Conservation (phyloP, 768 basidiomycete genomes). For the Xerocomellus intermedius region DNA sequence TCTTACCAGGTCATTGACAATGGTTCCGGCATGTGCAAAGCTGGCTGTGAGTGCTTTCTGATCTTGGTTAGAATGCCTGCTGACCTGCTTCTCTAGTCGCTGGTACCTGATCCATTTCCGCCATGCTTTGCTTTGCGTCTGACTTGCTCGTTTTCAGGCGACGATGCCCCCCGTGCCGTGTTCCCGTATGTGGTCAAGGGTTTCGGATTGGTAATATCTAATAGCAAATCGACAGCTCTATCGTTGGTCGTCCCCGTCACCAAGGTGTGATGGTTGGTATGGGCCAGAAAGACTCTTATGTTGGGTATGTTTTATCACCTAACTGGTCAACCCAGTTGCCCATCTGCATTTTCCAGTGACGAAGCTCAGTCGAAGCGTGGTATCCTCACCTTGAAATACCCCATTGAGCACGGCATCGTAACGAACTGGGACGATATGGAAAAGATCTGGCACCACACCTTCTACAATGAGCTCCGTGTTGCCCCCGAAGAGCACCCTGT, state of each 20-base stretch:
- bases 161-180: slow-evolving; percentile 89
- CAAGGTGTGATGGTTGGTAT: slow-evolving; percentile 97
- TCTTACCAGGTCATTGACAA: slow-evolving; percentile 77
- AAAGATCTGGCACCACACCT: slow-evolving; percentile 98
- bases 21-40: slow-evolving; percentile 99
- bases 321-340: slow-evolving; percentile 13
- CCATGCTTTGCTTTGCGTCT: background rate
- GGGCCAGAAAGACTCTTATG: slow-evolving; percentile 96
- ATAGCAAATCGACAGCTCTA: slow-evolving; percentile 53
- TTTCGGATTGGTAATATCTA: slow-evolving; percentile 9
- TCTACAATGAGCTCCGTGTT: slow-evolving; percentile 81
- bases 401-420: slow-evolving; percentile 91
- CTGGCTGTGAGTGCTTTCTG: slow-evolving; percentile 75
- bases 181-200: slow-evolving; percentile 72
- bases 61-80: slow-evolving; percentile 14
- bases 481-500: slow-evolving; percentile 77
- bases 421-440: slow-evolving; percentile 99
- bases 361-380: slow-evolving; percentile 95
- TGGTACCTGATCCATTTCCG: slow-evolving; percentile 40
- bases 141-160: slow-evolving; percentile 48
- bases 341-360: slow-evolving; percentile 49
- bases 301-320: slow-evolving; percentile 54
- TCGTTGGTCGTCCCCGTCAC: slow-evolving; percentile 93
- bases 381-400: slow-evolving; percentile 91
- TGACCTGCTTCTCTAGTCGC: slow-evolving; percentile 47